Base-by-base conservation (phyloP, 139 green algal genomes). In the Chlorella sp. region DNA sequence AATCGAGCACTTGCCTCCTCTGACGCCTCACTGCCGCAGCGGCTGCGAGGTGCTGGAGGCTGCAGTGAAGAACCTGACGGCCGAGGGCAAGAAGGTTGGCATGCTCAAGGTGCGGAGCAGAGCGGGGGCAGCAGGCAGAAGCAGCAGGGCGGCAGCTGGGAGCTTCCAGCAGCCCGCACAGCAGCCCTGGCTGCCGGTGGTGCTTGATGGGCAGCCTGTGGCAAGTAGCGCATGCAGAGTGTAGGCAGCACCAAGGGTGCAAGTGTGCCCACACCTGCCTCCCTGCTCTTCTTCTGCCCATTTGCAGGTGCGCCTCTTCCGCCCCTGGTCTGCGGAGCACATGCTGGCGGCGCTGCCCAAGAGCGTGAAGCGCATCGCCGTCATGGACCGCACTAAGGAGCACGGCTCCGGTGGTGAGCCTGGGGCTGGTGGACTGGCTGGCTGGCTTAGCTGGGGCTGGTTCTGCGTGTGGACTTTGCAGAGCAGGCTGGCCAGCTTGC, bases 371-470 rank as follows among this genome's bases (percentile, higher is more conserved):
- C 81, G 84, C 57, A 78, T 94, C 38, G 63, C 57, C 23, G 88
- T 91, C 82, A 72, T 94, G 74, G 90, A 94, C 67, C 89, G 90
- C 72, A 91, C 87, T 80, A 94, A 94, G 89, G 90, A 94, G 85
- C 60, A 60, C 36, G 90, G 90, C 72, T 74, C 75, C 20, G 34
- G 34, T 7, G 87, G 79, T 60, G 15, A 60, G 51, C 51, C 2
- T 20, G 51, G 9, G 12, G 11, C 12, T 60, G 51, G 9, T 60
- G 51, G 51, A 18, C 12, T 21, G 51, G 51, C 51, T 60, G 51
- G n/a, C n/a, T n/a, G n/a, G n/a, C n/a, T n/a, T n/a, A n/a, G n/a
- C n/a, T n/a, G n/a, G n/a, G n/a, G n/a, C n/a, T n/a, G n/a, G n/a
- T n/a, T n/a, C n/a, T n/a, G n/a, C n/a, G n/a, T n/a, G n/a, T n/a